Conservation (phyloP, 2,329 filamentous ascomycete genomes). For the Diaporthe humulicola region DNA sequence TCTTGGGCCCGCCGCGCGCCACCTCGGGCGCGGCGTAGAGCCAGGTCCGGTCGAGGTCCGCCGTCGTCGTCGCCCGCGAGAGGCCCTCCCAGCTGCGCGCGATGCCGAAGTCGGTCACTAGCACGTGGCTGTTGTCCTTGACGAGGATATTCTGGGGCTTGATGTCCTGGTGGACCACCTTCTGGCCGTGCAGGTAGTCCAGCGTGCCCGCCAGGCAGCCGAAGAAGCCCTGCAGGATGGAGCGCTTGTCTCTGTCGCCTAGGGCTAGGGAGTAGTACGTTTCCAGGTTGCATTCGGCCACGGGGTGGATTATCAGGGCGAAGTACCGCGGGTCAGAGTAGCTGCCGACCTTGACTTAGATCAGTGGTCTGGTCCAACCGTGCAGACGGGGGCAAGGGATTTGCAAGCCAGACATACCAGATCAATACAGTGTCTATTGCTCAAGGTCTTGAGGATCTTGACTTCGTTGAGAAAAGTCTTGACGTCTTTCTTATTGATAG, state of each 20-base stretch:
- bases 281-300: neutral
- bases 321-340: neutral
- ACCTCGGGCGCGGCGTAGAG: constrained; percentile 9
- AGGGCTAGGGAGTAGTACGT: neutral
- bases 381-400: no score
- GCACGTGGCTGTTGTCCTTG: constrained; percentile 24
- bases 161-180: constrained; percentile 36
- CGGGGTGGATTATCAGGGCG: neutral
- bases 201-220: neutral
- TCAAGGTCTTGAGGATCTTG: neutral
- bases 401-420: neutral
- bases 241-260: neutral
- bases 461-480: neutral
- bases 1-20: neutral
- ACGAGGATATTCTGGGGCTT: constrained; percentile 41
- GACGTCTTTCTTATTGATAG: neutral
- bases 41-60: neutral
- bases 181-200: neutral
- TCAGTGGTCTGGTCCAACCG: neutral
- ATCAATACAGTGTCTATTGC: neutral
- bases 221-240: neutral
- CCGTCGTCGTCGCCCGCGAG: neutral
- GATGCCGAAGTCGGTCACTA: constrained; percentile 40
- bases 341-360: neutral
- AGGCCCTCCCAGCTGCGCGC: neutral